Evolutionary conservation across 2,329 filamentous ascomycete genomes (phyloP).

Genomic region (Calonectria montana): DNA sequence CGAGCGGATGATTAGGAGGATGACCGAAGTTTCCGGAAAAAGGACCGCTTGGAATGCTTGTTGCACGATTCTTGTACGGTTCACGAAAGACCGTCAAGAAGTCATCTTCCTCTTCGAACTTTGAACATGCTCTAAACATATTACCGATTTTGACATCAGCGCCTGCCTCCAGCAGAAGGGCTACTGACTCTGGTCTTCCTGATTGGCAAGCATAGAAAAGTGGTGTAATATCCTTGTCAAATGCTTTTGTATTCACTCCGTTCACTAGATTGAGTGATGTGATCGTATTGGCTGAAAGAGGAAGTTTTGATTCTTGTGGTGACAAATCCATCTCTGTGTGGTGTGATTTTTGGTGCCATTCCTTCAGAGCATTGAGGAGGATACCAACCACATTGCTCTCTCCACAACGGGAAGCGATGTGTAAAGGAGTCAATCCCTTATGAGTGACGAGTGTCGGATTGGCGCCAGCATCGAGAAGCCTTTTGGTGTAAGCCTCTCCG

Average conservation of each 20-base stretch:
- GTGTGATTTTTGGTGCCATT: background rate
- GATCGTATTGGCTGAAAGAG: background rate
- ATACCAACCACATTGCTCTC: conserved; percentile 49
- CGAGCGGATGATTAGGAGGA: no score
- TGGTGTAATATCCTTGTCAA: conserved; percentile 12
- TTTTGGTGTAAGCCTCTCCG: conserved; percentile 35
- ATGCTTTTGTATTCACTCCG: conserved; percentile 6
- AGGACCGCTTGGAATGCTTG: background rate
- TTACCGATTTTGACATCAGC: conserved; percentile 24
- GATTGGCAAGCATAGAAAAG: conserved; percentile 43
- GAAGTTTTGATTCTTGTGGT: background rate
- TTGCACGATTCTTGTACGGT: conserved; percentile 12
- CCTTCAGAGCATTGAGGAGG: conserved; percentile 31
- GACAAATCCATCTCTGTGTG: background rate
- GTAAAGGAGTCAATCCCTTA: conserved; percentile 52
- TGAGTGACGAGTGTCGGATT: conserved; percentile 45
- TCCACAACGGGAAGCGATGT: conserved; percentile 50
- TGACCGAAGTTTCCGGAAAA: no score
- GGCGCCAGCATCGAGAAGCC: conserved; percentile 51
- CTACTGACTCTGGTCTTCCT: conserved; percentile 41
- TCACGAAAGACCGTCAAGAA: conserved; percentile 1
- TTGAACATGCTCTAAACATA: conserved; percentile 34
- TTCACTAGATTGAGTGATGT: background rate
- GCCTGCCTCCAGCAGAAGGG: conserved; percentile 41
- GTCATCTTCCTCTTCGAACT: conserved; percentile 29